A percentile compares a stretch with the other conserved stretches of the same genome.
Evolutionary conservation across 2,329 filamentous ascomycete species (phyloP).

Genomic region (Colletotrichum shisoi): DNA sequence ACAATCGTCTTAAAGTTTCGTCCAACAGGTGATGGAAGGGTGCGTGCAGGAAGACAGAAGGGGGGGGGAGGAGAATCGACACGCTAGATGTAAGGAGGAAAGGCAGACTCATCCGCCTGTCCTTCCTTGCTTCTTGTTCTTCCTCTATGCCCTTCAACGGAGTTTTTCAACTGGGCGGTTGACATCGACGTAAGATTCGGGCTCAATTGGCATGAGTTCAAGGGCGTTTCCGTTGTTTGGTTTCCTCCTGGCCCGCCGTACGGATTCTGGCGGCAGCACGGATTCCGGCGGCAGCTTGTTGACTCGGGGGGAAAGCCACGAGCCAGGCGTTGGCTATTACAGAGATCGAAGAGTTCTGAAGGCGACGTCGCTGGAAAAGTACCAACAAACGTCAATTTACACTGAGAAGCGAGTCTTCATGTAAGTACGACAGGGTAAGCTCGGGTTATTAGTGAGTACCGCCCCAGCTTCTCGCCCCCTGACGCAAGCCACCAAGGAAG

Average conservation of each 20-base stretch:
- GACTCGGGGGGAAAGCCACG: conserved; percentile 18
- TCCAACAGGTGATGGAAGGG: conserved; percentile 37
- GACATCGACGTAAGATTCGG: conserved; percentile 4
- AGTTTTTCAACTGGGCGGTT: not conserved
- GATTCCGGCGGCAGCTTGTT: conserved; percentile 16
- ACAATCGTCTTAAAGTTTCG: conserved; percentile 34
- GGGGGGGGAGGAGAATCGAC: not conserved
- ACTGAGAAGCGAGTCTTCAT: conserved; percentile 1
- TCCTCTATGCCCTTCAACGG: not conserved
- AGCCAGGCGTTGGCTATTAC: conserved; percentile 14
- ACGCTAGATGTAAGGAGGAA: conserved; percentile 1
- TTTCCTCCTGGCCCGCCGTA: not conserved
- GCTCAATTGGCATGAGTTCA: conserved; percentile 3
- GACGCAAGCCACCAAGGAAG: conserved; percentile 20
- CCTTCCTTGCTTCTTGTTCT: not conserved
- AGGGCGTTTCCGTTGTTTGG: conserved; percentile 7
- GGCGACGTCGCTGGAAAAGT: conserved; percentile 17
- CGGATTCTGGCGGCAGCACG: conserved; percentile 8
- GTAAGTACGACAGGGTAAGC: not conserved
- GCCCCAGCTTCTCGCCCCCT: not conserved
- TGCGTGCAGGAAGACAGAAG: conserved; percentile 24
- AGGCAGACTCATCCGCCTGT: not conserved
- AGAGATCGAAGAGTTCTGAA: not conserved
- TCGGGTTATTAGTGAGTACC: not conserved
- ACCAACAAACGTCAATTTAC: not conserved